Evolutionary conservation across 164 flowering plant species (phyloP), one percentile per base, ranked within the genome.

Genomic region (Akebia trifoliata): DNA sequence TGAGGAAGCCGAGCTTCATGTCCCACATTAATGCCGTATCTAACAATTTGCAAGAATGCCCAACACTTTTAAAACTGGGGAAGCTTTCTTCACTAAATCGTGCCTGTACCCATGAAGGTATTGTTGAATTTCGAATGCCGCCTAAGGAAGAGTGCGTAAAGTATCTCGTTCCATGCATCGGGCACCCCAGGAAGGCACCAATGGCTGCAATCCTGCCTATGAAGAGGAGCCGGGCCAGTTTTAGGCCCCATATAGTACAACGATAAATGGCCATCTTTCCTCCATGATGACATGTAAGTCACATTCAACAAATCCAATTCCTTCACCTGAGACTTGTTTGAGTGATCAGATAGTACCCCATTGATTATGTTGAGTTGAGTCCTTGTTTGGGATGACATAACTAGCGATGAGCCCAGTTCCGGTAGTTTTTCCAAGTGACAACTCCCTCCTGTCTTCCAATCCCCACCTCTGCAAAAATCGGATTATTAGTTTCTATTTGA

Each of bases 181-280:
- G 96, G 98, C 20, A 92, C 93, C 6, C 98, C 98, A 20, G 98
- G 98, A 22, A 92, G 78, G 62, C 98, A 89, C 98, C 96, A 92
- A 40, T 92, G 98, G 75, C 96, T 92, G 80, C 98, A 92, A 60
- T 92, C 96, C 63, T 92, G 98, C 63, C 90, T 74, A 65, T 80
- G 86, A 17, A 78, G 54, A 11, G 95, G 71, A 2, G 86, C 81
- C 29, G 81, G 87, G 12, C 81, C 67, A 0, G 8, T 20, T 0
- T 50, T 32, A 0, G 86, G 76, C 6, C 81, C 80, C 25, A 76
- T 47, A 67, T 89, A 89, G 66, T 87, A 92, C 35, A 83, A 4
- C 25, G 98, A 89, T 22, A 81, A 74, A 69, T 92, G 98, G 28
- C 94, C 98, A 50, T 92, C 98, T 74, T 85, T 89, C 62, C 98